These are phyloP conservation scores for Schizopora paradoxa DNA, from an alignment of 1,284 basidiomycete genomes.

Conservation along the genomic window DNA sequence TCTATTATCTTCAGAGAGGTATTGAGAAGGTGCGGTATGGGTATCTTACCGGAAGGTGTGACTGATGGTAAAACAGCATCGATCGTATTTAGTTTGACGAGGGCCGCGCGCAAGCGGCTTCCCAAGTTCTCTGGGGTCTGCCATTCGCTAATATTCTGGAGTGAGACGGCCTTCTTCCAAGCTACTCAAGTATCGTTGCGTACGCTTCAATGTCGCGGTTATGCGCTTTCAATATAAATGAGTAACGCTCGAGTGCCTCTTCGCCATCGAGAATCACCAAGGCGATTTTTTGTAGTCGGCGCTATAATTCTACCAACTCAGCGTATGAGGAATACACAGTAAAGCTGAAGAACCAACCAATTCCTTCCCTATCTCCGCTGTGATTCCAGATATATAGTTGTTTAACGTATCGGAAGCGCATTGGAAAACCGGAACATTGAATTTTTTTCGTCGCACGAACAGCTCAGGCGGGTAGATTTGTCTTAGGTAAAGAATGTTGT, in stretches of 20 bases:
- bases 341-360: constrained; percentile 60
- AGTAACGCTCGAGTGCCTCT: constrained; percentile 74
- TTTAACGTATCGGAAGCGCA: constrained; percentile 85
- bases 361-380: constrained; percentile 73
- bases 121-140: constrained; percentile 53
- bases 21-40: no score
- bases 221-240: constrained; percentile 70
- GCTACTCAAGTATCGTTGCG: constrained; percentile 57
- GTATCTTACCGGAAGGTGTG: no score
- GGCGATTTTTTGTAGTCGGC: constrained; percentile 67
- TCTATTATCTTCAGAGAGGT: no score
- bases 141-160: neutral
- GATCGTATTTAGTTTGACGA: constrained; percentile 79
- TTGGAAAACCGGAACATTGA: constrained; percentile 86
- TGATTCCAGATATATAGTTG: constrained; percentile 80
- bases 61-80: no score
- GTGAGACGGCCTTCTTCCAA: no score
- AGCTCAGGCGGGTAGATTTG: constrained; percentile 86
- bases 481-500: constrained; percentile 86
- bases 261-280: constrained; percentile 77
- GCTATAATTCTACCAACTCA: constrained; percentile 35
- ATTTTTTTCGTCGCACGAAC: constrained; percentile 84
- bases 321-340: constrained; percentile 19
- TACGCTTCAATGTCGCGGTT: constrained; percentile 66
- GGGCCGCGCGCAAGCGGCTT: constrained; percentile 79